Percentiles rank a stretch among this genome's conserved stretches.
phyloP scores from a whole-genome alignment of 2,329 filamentous ascomycete species.

The Paracorniculantispora psalliotae region DNA sequence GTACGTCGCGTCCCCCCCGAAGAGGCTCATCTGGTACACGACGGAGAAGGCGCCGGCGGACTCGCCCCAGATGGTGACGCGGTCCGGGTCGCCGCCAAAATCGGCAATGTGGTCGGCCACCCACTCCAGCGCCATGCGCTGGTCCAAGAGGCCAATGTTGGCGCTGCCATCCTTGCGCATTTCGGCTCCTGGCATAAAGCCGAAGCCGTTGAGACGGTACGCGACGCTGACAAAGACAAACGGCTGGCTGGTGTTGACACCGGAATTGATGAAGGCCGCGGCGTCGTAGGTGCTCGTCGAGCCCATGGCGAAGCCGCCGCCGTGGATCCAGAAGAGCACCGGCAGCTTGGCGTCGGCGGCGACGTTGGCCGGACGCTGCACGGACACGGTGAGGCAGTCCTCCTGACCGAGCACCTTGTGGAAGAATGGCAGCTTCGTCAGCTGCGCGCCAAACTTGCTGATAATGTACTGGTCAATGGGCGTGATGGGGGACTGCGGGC shows the following conservation, averaged over 20 bases:
- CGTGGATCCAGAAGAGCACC: constrained; percentile 55
- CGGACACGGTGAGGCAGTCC: constrained; percentile 47
- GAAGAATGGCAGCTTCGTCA: constrained; percentile 41
- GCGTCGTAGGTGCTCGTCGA: constrained; percentile 35
- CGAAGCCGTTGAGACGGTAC: constrained; percentile 60
- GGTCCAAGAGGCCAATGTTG: constrained; percentile 58
- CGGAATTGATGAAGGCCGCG: constrained; percentile 27
- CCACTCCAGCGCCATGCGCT: constrained; percentile 57
- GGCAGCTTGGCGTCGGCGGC: constrained; percentile 42
- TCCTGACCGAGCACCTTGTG: constrained; percentile 40
- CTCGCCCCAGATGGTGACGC: constrained; percentile 63
- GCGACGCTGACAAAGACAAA: constrained; percentile 61
- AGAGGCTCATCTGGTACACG: constrained; percentile 57
- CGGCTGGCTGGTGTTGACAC: constrained; percentile 43
- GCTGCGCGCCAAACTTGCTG: constrained; percentile 31
- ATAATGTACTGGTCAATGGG: constrained; percentile 31
- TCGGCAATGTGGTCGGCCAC: constrained; percentile 57
- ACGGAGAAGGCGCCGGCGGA: constrained; percentile 56
- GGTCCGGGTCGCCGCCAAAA: constrained; percentile 61
- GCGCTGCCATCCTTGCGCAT: constrained; percentile 48
- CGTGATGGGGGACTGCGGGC: constrained; percentile 55
- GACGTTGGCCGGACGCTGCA: constrained; percentile 42
- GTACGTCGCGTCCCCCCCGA: constrained; percentile 57
- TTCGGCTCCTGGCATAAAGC: constrained; percentile 55
- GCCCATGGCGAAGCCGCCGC: constrained; percentile 42